Evolutionary conservation across 2,329 filamentous ascomycete species (phyloP), one percentile per base, ranked within the genome.

Genomic region (Penicillium sp.): DNA sequence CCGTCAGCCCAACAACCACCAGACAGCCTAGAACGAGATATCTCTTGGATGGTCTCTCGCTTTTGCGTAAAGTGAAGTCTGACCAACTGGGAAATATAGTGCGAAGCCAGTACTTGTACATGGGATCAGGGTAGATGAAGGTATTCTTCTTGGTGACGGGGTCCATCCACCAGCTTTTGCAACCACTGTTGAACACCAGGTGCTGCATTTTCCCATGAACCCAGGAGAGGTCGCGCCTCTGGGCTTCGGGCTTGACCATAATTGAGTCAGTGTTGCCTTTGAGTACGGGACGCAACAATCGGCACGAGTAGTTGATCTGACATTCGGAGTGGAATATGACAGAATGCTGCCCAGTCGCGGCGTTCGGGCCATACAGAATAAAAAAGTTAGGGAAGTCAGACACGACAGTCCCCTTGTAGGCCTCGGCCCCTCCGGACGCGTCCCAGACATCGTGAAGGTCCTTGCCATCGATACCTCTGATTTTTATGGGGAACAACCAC

Each of bases 401-500:
- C 17, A 59, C 54, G 1, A 55, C 51, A 17, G 54, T 56, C 8
- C 61, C 64, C 17, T 59, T 60, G 54, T 68, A 68, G 32, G 65
- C 65, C 49, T 67, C 60, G 24, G 66, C 65, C 15, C 66, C 66
- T 3, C 58, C 50, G 8, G 41, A 39, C 13, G 64, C 58, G 18
- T 64, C 55, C 66, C 66, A 67, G 13, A 59, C 57, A 23, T 62
- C 30, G 17, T 60, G 49, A 7, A 68, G 46, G 4, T 52, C 49
- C 18, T 44, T 48, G 2, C 63, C 60, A 18, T 41, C 41, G 4
- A 46, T 17, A 7, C 70, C 69, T 20, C 58, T 58, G 26, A 71
- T 58, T 29, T 64, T 52, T 50, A 71, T 66, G 1, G 68, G 67
- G n/a, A 61, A 55, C 13, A 73, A 55, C 47, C 71, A 74, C 36